Evolutionary conservation across 2,329 filamentous ascomycete genomes (phyloP), one percentile per base, ranked within the genome.

Genomic region (Scedosporium aurantiacum): DNA sequence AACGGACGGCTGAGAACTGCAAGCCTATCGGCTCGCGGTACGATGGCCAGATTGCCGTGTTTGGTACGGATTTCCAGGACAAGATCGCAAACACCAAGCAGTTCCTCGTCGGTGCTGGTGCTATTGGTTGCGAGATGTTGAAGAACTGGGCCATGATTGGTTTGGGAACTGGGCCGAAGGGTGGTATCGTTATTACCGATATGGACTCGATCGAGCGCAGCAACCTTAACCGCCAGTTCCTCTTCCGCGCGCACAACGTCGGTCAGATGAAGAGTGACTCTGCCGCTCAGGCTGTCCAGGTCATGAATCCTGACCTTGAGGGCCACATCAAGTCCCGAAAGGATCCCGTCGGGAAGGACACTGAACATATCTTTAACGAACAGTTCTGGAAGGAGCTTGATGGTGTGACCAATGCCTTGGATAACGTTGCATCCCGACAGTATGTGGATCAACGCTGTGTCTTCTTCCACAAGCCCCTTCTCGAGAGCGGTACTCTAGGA

Each of bases 131-230:
- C 70, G 94, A 99, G 72, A 99, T 97, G 89, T 79, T 99, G 67
- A 99, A 99, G 84, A 97, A 97, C 75, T 99, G 94, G 92, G 93
- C 95, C 41, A 95, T 99, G 92, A 96, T 97, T 73, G 94, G 94
- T 66, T 80, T 99, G 32, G 93, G 88, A 54, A 90, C 89, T 55
- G 94, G 94, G 3, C 90, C 91, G 2, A 83, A 91, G 57, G 94
- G 94, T 68, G 88, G 89, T 74, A 95, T 99, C 69, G 90, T 79
- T 63, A 89, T 99, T 58, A 97, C 95, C 14, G 94, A 99, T 72
- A 97, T 96, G 86, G 94, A 99, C 71, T 92, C 92, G 61, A 99
- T 99, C 68, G 94, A 99, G 77, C 96, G 93, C 83, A 97, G 93
- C 78, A 99, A 99, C 72, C 80, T 99, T 60, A 99, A 99, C 79